Conservation (phyloP, 306 rosid genomes). For the Inga laurina region DNA sequence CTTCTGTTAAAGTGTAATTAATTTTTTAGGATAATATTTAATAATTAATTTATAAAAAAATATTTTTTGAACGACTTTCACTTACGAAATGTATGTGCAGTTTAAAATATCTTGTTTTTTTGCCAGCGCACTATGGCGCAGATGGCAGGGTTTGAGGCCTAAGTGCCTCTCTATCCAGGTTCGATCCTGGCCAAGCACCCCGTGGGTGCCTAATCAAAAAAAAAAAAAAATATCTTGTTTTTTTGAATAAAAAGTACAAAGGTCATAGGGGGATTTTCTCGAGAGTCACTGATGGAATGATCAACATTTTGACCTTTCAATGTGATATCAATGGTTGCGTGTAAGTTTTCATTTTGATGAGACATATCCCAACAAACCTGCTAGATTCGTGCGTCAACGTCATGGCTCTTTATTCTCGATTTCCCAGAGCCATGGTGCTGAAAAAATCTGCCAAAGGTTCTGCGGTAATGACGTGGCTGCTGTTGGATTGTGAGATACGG, state of each 20-base stretch:
- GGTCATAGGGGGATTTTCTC: neutral
- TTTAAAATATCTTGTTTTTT: too few species aligned
- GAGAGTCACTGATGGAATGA: neutral
- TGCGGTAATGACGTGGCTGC: neutral
- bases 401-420: neutral
- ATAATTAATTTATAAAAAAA: too few species aligned
- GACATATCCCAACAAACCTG: neutral
- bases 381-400: neutral
- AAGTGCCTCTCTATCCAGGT: too few species aligned
- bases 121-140: too few species aligned
- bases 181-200: too few species aligned
- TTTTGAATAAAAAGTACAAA: neutral
- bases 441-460: neutral
- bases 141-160: too few species aligned
- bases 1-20: too few species aligned
- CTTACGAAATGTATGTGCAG: too few species aligned
- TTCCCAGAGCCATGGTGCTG: neutral
- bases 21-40: too few species aligned
- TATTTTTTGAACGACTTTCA: too few species aligned
- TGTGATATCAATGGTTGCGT: neutral
- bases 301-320: neutral
- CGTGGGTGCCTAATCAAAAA: too few species aligned
- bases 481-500: neutral
- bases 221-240: too few species aligned
- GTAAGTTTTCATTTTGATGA: neutral